A percentile compares a stretch with the other conserved stretches of the same genome.
These are phyloP conservation scores for Aspergillus saccharolyticus DNA, from an alignment of 495 filamentous ascomycete genomes.

Conservation along the genomic window DNA sequence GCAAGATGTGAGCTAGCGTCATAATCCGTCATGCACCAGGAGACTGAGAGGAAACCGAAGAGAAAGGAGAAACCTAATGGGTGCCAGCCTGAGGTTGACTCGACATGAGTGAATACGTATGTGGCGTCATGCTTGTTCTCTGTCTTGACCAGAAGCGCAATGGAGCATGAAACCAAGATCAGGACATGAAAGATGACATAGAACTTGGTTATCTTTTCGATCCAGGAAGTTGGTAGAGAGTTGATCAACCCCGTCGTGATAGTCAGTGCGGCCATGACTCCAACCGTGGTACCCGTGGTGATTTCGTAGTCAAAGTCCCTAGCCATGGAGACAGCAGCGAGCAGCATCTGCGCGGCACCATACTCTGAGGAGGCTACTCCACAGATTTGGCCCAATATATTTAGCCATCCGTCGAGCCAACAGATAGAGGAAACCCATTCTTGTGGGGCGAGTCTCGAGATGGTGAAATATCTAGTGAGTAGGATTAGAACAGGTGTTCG, in stretches of 20 bases:
- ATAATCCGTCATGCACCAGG: conserved; percentile 58
- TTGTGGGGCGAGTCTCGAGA: conserved; percentile 35
- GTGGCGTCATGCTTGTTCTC: conserved; percentile 53
- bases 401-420: conserved; percentile 58
- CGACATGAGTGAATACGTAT: conserved; percentile 62
- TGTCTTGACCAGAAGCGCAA: conserved; percentile 54
- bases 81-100: conserved; percentile 55
- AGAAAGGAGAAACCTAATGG: conserved; percentile 63
- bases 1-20: conserved; percentile 58
- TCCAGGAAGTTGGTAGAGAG: conserved; percentile 53
- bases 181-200: conserved; percentile 63
- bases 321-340: conserved; percentile 61
- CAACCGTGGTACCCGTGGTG: conserved; percentile 48
- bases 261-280: conserved; percentile 56
- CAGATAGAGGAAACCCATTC: conserved; percentile 38
- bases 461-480: conserved; percentile 33
- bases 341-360: conserved; percentile 60
- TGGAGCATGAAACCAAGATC: conserved; percentile 52
- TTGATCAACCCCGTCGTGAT: conserved; percentile 53
- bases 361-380: conserved; percentile 65
- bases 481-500: not conserved
- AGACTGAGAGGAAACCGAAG: conserved; percentile 62
- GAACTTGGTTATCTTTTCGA: conserved; percentile 59
- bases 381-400: conserved; percentile 60
- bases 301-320: conserved; percentile 51